Percentiles rank a stretch among this genome's conserved stretches.
Conservation (phyloP, 2,329 filamentous ascomycete species). For the Zasmidium citrigriseum region DNA sequence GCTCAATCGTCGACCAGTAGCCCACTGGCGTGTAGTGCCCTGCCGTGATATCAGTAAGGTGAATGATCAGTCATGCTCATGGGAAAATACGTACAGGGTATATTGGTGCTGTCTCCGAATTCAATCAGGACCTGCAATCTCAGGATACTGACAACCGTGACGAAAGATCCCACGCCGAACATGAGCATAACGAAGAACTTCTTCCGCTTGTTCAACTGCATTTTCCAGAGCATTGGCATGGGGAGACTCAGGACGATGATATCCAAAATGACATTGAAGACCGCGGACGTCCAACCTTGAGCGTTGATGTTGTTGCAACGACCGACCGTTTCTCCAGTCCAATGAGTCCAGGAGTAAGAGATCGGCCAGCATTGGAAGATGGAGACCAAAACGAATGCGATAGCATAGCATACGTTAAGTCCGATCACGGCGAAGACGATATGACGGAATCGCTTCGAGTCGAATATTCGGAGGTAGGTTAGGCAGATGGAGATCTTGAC, state of each 20-base stretch:
- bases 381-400: conserved; percentile 19
- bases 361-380: conserved; percentile 22
- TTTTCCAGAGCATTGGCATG: conserved; percentile 22
- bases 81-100: conserved; percentile 12
- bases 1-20: conserved; percentile 19
- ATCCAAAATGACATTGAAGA: conserved; percentile 23
- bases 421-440: conserved; percentile 14
- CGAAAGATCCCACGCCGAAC: conserved; percentile 22
- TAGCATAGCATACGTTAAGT: conserved; percentile 17
- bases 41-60: neutral
- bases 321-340: conserved; percentile 12
- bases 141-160: conserved; percentile 20
- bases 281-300: conserved; percentile 21
- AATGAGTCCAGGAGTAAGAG: conserved; percentile 16
- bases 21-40: conserved; percentile 17
- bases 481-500: conserved; percentile 22
- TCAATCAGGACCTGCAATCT: conserved; percentile 22
- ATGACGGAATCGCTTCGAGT: conserved; percentile 12
- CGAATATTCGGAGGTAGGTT: conserved; percentile 26
- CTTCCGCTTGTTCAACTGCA: conserved; percentile 23
- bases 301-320: conserved; percentile 24
- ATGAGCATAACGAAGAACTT: conserved; percentile 24
- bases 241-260: conserved; percentile 23
- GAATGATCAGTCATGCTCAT: too few species aligned
- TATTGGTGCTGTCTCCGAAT: conserved; percentile 18